Evolutionary conservation across 257 asterid species (phyloP).

Genomic region (Solanum microdontum): DNA sequence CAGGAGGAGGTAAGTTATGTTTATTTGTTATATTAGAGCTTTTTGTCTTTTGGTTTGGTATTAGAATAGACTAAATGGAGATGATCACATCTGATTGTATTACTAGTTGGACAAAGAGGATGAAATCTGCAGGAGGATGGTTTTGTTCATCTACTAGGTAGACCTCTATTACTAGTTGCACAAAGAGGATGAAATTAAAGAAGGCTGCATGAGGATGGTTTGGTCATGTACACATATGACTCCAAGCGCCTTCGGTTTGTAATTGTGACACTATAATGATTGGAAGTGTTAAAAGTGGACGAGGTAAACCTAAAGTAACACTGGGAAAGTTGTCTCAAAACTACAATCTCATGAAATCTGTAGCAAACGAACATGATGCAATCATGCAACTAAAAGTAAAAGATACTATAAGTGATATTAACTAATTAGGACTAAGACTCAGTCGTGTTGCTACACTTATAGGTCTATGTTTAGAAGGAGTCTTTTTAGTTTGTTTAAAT

Average conservation of each 20-base stretch:
- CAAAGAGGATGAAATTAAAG: not conserved
- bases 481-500: not conserved
- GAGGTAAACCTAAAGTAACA: not conserved
- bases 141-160: not conserved
- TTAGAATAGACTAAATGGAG: not conserved
- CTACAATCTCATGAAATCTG: not conserved
- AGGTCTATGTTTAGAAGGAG: not conserved
- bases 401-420: not conserved
- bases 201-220: not conserved
- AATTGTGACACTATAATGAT: not conserved
- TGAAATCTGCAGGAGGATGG: not conserved
- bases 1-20: not conserved
- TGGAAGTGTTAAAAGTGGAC: not conserved
- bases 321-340: not conserved
- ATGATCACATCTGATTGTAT: not conserved
- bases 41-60: not conserved
- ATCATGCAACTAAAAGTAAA: not conserved
- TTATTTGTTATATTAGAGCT: not conserved
- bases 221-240: not conserved
- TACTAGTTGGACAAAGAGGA: conserved; percentile 7
- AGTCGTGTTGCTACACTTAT: not conserved
- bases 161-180: conserved; percentile 5
- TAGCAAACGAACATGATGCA: not conserved
- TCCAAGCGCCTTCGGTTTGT: not conserved
- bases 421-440: not conserved